Base-by-base conservation (phyloP, 345 rosid genomes). In the Rhodamnia argentea region DNA sequence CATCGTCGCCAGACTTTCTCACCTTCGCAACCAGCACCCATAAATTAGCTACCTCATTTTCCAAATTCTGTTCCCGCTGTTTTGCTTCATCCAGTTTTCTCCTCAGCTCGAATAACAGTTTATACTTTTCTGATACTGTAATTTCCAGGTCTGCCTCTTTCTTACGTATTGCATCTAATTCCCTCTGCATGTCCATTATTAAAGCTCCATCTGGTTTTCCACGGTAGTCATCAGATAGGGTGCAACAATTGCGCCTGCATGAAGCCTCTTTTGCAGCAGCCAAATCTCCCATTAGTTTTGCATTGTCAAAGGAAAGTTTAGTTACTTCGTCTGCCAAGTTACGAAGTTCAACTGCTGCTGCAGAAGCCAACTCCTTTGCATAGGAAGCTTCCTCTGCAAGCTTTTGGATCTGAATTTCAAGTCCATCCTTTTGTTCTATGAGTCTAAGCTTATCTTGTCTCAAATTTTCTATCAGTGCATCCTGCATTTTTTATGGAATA, bases 321-420 rank as follows among this genome's bases (percentile, higher is more conserved):
- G 96, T 92, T 70, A 94, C 96, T 92, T 94, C 96, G 87, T 91
- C 94, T 54, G 95, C 95, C 88, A 94, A 89, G 89, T 92, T 92
- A 52, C 57, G 91, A 37, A 94, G 94, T 87, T 94, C 96, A 88
- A 92, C 90, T 75, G 94, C 94, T 1, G 96, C 96, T 47, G 96
- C 94, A 8, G 94, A 89, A 18, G 95, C 96, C 88, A 93, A 88
- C 90, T 92, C 95, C 85, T 93, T 94, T 83, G 96, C 95, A 90
- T 92, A 94, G 59, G 95, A 90, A 82, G 95, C 93, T 92, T 93
- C 95, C 88, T 94, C 94, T 58, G 91, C 92, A 84, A 93, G 84
- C 86, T 93, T 94, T 83, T 86, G 89, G 86, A 91, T 42, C 20
- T 90, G 91, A 89, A 92, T 89, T 86, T 89, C 93, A 87, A 93